Conservation (phyloP, 768 basidiomycete species). For the Hericium coralloides region DNA sequence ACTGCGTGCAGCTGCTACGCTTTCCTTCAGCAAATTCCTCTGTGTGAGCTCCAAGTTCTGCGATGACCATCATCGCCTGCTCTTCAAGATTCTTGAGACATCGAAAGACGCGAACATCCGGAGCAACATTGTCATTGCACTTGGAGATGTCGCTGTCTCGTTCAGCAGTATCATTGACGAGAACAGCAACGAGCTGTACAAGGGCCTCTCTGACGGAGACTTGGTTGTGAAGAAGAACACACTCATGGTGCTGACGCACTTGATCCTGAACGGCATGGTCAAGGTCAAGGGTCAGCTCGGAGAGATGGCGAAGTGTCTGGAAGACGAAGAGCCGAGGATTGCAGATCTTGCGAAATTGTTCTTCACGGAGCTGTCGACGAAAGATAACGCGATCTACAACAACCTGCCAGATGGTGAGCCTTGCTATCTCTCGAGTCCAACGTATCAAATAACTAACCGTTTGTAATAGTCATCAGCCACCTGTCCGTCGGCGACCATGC, state of each 20-base stretch:
- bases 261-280: constrained; percentile 98
- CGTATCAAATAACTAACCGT: background rate
- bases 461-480: constrained; percentile 80
- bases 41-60: constrained; percentile 94
- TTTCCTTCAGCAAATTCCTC: constrained; percentile 92
- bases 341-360: constrained; percentile 95
- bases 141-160: constrained; percentile 97
- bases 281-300: constrained; percentile 99
- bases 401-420: constrained; percentile 87
- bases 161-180: constrained; percentile 97
- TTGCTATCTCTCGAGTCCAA: background rate
- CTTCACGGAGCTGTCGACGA: constrained; percentile 92
- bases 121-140: constrained; percentile 94
- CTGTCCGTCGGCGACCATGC: constrained; percentile 85
- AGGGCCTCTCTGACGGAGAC: constrained; percentile 81
- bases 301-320: constrained; percentile 99
- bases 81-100: constrained; percentile 92
- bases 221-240: constrained; percentile 97
- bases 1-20: constrained; percentile 76
- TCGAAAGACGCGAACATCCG: constrained; percentile 85
- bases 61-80: constrained; percentile 75
- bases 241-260: constrained; percentile 93
- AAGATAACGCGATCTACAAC: constrained; percentile 99
- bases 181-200: constrained; percentile 92
- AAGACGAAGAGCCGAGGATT: constrained; percentile 81